Percentiles rank a stretch among this genome's conserved stretches.
These are phyloP conservation scores for Mycosphaerella arachidis DNA, from an alignment of 2,329 filamentous ascomycete genomes.

Conservation along the genomic window DNA sequence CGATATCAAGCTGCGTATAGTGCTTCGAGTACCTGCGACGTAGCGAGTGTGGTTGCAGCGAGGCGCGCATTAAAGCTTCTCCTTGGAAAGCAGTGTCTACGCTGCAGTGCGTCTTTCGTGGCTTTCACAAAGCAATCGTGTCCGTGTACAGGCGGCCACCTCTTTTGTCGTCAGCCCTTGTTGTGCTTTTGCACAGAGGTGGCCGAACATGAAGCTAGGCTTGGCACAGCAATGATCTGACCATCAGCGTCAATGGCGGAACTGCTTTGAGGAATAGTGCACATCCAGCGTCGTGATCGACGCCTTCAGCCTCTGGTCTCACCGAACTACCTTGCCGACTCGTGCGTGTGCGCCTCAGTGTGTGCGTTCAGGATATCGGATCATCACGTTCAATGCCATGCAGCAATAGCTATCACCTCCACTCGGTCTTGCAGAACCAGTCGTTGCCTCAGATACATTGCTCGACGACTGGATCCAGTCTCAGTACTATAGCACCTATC, in stretches of 20 bases:
- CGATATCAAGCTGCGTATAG: no score
- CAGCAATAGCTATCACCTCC: constrained; percentile 5
- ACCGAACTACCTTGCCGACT: constrained; percentile 4
- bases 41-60: no score
- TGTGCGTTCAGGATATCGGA: constrained; percentile 4
- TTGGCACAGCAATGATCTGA: no score
- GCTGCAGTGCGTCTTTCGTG: no score
- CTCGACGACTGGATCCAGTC: constrained; percentile 12
- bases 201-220: no score
- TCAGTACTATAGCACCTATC: constrained; percentile 12
- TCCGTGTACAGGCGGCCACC: no score
- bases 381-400: constrained; percentile 7
- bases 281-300: constrained; percentile 3
- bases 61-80: no score
- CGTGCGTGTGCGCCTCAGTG: constrained; percentile 6
- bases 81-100: no score
- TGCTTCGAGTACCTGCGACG: no score
- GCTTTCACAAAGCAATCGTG: no score
- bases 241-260: constrained; percentile 32
- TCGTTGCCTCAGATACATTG: constrained; percentile 2
- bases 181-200: no score
- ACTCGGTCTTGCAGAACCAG: constrained; percentile 1
- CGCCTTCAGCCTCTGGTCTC: constrained; percentile 2
- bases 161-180: no score
- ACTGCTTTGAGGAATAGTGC: constrained; percentile 37